Percentiles rank a stretch among this genome's conserved stretches.
phyloP scores from a whole-genome alignment of 805 yeast species.

The Komagataella kurtzmanii region DNA sequence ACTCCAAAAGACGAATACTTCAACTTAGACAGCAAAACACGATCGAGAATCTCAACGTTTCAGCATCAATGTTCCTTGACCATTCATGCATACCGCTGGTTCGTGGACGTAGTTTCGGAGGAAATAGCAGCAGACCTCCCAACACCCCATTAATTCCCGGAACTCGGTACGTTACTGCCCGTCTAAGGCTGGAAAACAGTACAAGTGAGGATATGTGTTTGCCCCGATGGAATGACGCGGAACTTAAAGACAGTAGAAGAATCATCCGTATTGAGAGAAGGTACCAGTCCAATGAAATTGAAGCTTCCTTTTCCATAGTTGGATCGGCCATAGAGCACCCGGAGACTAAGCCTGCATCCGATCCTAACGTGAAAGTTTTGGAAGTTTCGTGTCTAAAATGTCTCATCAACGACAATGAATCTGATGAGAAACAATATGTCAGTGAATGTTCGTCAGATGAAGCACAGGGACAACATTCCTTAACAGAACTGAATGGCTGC shows the following conservation, averaged over 20 bases:
- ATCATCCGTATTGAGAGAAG: constrained; percentile 43
- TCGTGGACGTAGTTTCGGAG: constrained; percentile 48
- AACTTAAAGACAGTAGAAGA: constrained; percentile 36
- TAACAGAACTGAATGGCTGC: constrained; percentile 1
- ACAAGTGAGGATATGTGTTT: constrained; percentile 30
- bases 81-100: constrained; percentile 23
- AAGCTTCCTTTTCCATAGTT: constrained; percentile 34
- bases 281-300: constrained; percentile 32
- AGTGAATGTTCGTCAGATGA: background rate
- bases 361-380: constrained; percentile 31
- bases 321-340: constrained; percentile 38
- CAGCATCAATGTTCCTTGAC: background rate
- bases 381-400: constrained; percentile 52
- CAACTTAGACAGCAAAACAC: too few species aligned
- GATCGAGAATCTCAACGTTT: background rate
- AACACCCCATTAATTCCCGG: constrained; percentile 9
- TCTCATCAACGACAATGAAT: constrained; percentile 15
- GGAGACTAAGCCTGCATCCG: constrained; percentile 20
- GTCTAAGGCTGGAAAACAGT: constrained; percentile 30
- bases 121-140: constrained; percentile 42
- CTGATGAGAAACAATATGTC: constrained; percentile 11
- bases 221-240: constrained; percentile 36
- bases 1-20: too few species aligned
- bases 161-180: constrained; percentile 27
- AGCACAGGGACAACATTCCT: too few species aligned